Conservation (phyloP, 768 basidiomycete species). For the Gymnopilus dilepis region DNA sequence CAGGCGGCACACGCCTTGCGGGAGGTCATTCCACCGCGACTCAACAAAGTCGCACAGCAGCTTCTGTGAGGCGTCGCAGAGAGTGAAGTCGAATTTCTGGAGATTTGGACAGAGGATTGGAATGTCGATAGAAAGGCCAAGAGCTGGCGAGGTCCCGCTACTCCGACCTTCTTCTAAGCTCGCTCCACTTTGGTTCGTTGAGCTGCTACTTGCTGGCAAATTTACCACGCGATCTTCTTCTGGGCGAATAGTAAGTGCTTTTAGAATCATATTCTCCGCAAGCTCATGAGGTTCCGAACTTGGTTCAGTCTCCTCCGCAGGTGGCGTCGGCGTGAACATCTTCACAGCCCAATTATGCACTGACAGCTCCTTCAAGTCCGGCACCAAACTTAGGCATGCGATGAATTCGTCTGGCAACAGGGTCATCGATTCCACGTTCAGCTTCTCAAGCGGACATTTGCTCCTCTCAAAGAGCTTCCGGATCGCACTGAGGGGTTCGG, state of each 20-base stretch:
- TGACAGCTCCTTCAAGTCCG: slow-evolving; percentile 27
- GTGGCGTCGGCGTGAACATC: background rate
- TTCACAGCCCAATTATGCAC: slow-evolving; percentile 30
- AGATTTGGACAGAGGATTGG: slow-evolving; percentile 29
- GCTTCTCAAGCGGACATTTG: slow-evolving; percentile 29
- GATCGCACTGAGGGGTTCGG: slow-evolving; percentile 29
- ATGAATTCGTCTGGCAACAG: slow-evolving; percentile 29
- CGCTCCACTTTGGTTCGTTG: background rate
- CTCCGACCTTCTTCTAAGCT: background rate
- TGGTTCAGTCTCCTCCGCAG: slow-evolving; percentile 6
- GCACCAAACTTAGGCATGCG: slow-evolving; percentile 27
- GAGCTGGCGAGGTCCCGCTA: background rate
- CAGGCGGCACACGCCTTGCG: slow-evolving; percentile 21
- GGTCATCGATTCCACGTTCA: slow-evolving; percentile 31
- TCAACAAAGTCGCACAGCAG: slow-evolving; percentile 30
- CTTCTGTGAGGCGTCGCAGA: slow-evolving; percentile 32
- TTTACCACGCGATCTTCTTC: background rate
- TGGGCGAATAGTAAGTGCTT: slow-evolving; percentile 25
- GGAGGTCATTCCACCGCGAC: slow-evolving; percentile 27
- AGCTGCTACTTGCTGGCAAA: background rate
- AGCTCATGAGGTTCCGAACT: slow-evolving; percentile 11
- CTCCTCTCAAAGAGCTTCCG: slow-evolving; percentile 26
- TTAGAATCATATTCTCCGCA: slow-evolving; percentile 29
- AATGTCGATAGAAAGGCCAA: background rate
- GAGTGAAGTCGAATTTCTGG: slow-evolving; percentile 29